Evolutionary conservation across 2,329 filamentous ascomycete genomes (phyloP).

Genomic region (Pestalotiopsis sp.): DNA sequence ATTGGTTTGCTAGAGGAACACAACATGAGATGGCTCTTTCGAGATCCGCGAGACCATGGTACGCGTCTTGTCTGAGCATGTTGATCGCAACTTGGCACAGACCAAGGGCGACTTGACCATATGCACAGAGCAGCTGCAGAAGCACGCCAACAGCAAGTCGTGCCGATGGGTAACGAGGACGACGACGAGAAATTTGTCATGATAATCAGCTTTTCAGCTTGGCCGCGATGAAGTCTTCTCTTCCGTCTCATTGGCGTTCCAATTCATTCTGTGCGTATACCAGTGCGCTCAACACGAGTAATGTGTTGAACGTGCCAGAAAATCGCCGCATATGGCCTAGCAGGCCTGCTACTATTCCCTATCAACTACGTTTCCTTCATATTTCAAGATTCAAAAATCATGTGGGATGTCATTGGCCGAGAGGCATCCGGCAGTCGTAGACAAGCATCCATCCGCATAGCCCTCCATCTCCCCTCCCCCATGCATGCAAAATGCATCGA

Average conservation of each 20-base stretch:
- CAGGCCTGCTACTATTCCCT: not conserved
- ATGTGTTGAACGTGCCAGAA: not conserved
- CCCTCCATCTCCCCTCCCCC: not conserved
- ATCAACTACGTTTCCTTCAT: not conserved
- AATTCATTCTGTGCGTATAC: not conserved
- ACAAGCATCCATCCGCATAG: not conserved
- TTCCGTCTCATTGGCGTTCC: not conserved
- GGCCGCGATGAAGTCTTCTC: not conserved
- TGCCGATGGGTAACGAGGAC: not conserved
- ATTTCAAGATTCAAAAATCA: not conserved
- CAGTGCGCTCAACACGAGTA: not conserved
- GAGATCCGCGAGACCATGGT: not conserved
- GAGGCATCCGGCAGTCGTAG: not conserved
- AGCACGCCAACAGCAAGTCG: not conserved
- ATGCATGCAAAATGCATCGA: not conserved
- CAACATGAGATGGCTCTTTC: not conserved
- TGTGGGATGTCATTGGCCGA: not conserved
- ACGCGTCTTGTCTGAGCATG: slow-evolving; percentile 1
- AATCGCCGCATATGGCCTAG: not conserved
- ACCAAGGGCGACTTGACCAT: not conserved
- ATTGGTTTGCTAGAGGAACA: not conserved
- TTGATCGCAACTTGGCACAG: slow-evolving; percentile 6
- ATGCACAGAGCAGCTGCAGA: not conserved
- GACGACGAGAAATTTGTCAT: not conserved
- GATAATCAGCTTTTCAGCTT: not conserved